Base-by-base conservation (phyloP, 345 rosid genomes). In the Noccaea caerulescens region DNA sequence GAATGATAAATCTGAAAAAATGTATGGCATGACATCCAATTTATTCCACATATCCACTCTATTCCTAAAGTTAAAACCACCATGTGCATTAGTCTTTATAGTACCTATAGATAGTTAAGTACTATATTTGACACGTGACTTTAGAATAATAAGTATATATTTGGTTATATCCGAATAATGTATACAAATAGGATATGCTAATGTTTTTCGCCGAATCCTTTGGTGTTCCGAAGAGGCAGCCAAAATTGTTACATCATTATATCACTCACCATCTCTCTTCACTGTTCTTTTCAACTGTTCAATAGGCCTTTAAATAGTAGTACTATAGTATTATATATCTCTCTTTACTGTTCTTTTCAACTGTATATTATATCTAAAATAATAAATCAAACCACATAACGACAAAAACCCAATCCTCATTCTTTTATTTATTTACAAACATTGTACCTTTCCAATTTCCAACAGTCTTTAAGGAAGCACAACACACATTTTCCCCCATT, bases 151-250 rank as follows among this genome's bases (percentile, higher is more conserved):
- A 54, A 36, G 43, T 11, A 30, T 18, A 1, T 8, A 27, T 65
- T 64, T 65, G 39, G 66, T 8, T 12, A 67, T 58, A 51, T 59
- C 47, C 34, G 37, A 46, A 72, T 58, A 58, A 4, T 49, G 62
- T 43, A 43, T 44, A 62, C 44, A 60, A 68, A 56, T 27, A 54
- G 69, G 39, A 59, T 52, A 59, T 52, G 41, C 58, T 54, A 45
- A 38, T 52, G 70, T 38, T 45, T 53, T 55, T 33, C n/a, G 10
- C 52, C 54, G 37, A 69, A 69, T 0, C 75, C 62, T 69, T 50
- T 69, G 62, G 72, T 7, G 47, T 64, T 57, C 47, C 16, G 56
- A 76, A 76, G 79, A 69, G 79, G 39, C 72, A 63, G 66, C 79
- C 71, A 76, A 63, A 76, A 44, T 55, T 76, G 66, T 55, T 71